Percentiles rank a stretch among this genome's conserved stretches.
Conservation (phyloP, 2,329 filamentous ascomycete genomes). For the Arthrobotrys conoides region DNA sequence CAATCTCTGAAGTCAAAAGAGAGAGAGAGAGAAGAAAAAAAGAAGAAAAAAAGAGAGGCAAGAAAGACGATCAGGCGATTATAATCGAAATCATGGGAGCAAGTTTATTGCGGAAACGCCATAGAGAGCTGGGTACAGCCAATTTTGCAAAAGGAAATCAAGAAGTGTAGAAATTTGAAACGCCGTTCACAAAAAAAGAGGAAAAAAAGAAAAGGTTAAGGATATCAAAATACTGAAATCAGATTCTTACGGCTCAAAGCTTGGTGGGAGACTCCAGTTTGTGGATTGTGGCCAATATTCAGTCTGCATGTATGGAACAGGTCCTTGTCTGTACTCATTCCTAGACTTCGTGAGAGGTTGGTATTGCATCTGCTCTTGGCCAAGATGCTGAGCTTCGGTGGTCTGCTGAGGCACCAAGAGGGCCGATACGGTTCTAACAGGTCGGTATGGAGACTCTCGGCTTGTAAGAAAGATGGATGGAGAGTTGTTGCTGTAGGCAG, state of each 20-base stretch:
- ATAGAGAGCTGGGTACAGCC: neutral
- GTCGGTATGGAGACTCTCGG: slow-evolving; percentile 91
- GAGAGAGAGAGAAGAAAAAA: slow-evolving; percentile 43
- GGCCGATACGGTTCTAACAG: slow-evolving; percentile 88
- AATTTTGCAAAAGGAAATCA: slow-evolving; percentile 5
- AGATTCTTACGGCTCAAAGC: slow-evolving; percentile 39
- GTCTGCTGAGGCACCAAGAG: slow-evolving; percentile 87
- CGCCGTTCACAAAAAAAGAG: slow-evolving; percentile 25
- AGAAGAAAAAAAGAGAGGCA: slow-evolving; percentile 35
- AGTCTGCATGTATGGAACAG: slow-evolving; percentile 63
- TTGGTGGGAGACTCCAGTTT: slow-evolving; percentile 41
- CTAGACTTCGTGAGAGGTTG: slow-evolving; percentile 74
- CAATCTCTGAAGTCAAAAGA: slow-evolving; percentile 27
- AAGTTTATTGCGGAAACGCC: slow-evolving; percentile 27
- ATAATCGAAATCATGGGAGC: slow-evolving; percentile 33
- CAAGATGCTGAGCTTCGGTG: slow-evolving; percentile 76
- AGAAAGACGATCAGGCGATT: slow-evolving; percentile 40
- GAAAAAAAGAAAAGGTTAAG: neutral
- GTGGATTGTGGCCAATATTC: slow-evolving; percentile 62
- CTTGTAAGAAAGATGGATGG: slow-evolving; percentile 90
- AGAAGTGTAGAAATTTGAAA: slow-evolving; percentile 11
- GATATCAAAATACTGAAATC: slow-evolving; percentile 19
- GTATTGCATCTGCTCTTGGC: slow-evolving; percentile 84
- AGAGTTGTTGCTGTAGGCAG: slow-evolving; percentile 75
- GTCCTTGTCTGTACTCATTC: slow-evolving; percentile 63